Evolutionary conservation across 2,329 filamentous ascomycete genomes (phyloP).

Genomic region (Cryphonectria nitschkei): DNA sequence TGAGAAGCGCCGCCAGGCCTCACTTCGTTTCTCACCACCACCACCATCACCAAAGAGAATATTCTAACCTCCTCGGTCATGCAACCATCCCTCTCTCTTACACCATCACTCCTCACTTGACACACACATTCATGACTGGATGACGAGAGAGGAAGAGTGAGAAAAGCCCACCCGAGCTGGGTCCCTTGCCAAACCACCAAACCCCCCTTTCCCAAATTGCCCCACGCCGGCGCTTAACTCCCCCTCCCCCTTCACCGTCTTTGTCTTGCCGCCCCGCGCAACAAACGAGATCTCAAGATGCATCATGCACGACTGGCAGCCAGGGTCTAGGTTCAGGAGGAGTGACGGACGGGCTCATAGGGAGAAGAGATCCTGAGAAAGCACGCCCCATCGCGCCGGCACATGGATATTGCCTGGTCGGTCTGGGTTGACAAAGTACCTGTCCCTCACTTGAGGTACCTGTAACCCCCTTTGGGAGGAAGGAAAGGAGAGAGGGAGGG

Average conservation of each 20-base stretch:
- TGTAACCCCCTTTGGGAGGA: background rate
- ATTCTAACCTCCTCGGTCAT: constrained; percentile 1
- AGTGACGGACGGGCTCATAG: background rate
- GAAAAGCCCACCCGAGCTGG: constrained; percentile 1
- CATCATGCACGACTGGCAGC: constrained; percentile 16
- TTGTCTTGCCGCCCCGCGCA: constrained; percentile 12
- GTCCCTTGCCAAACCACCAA: background rate
- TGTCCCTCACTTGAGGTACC: background rate
- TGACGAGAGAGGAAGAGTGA: background rate
- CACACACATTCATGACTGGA: no score
- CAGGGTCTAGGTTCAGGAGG: background rate
- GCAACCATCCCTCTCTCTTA: background rate
- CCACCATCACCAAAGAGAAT: constrained; percentile 6
- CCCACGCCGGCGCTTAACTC: constrained; percentile 9
- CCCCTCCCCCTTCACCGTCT: constrained; percentile 5
- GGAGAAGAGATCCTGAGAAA: background rate
- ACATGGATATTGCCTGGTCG: background rate
- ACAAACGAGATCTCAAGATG: constrained; percentile 21
- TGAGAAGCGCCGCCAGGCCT: constrained; percentile 23
- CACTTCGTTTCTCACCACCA: constrained; percentile 11
- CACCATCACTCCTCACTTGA: background rate
- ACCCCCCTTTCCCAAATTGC: background rate
- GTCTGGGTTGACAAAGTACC: background rate
- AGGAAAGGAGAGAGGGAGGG: background rate
- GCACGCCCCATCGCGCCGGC: constrained; percentile 16